Conservation (phyloP, 345 rosid species). For the Arabis alpina region DNA sequence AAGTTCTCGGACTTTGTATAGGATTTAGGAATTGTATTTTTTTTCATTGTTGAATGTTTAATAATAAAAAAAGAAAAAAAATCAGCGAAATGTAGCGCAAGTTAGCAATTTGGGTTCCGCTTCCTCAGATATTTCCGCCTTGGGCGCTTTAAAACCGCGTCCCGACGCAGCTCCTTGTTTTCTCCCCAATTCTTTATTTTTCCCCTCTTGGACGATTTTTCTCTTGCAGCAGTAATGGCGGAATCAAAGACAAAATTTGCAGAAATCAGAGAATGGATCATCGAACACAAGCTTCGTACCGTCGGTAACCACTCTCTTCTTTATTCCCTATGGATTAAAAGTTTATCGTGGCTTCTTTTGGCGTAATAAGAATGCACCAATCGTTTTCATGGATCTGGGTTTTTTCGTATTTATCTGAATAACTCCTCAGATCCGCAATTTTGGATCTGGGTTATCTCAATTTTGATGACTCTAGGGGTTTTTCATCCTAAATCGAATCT, state of each 20-base stretch:
- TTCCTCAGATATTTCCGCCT: constrained; percentile 13
- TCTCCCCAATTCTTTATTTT: neutral
- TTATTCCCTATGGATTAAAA: neutral
- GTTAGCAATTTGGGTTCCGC: constrained; percentile 39
- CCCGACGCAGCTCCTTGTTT: neutral
- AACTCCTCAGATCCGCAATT: neutral
- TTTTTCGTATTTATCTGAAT: neutral
- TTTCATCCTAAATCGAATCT: neutral
- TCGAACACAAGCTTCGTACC: constrained; percentile 85
- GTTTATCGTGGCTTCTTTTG: neutral
- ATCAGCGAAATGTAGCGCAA: constrained; percentile 8
- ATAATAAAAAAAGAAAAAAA: neutral
- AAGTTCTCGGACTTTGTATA: too few relatives aligned
- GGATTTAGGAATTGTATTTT: too few relatives aligned
- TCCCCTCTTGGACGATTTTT: neutral
- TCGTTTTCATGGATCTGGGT: constrained; percentile 2
- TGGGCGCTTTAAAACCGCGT: constrained; percentile 29
- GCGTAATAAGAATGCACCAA: neutral
- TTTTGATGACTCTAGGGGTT: neutral
- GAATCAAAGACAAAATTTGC: constrained; percentile 67
- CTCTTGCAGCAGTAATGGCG: constrained; percentile 50
- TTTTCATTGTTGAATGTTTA: too few relatives aligned
- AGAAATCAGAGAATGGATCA: constrained; percentile 75
- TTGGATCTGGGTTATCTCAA: constrained; percentile 10
- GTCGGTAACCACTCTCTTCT: constrained; percentile 61